These are phyloP conservation scores for maize (Zea mays) DNA, from an alignment of 176 grass and related monocot species.

Conservation along the genomic window DNA sequence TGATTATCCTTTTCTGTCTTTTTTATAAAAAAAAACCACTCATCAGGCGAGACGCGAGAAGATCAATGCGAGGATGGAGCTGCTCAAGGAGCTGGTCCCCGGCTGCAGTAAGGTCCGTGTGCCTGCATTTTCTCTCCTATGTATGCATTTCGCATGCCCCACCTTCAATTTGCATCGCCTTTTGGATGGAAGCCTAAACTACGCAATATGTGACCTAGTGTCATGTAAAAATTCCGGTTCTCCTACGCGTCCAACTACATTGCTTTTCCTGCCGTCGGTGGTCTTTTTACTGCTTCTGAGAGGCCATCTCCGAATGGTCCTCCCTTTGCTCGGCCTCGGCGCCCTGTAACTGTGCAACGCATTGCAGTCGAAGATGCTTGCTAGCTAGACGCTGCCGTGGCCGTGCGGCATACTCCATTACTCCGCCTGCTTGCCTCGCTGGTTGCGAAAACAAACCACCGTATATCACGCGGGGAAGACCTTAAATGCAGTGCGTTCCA, in stretches of 20 bases:
- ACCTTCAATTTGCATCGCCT: background rate
- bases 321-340: background rate
- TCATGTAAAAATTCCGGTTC: background rate
- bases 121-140: background rate
- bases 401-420: background rate
- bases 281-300: conserved; percentile 43
- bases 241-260: conserved; percentile 8
- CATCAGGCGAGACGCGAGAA: conserved; percentile 75
- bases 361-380: too few species aligned
- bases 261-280: background rate
- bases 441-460: background rate
- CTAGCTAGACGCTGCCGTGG: too few species aligned
- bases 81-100: conserved; percentile 90
- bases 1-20: background rate
- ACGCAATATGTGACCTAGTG: background rate
- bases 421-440: background rate
- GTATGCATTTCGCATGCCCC: background rate
- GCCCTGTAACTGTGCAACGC: background rate
- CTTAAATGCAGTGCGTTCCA: background rate
- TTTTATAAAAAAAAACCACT: background rate
- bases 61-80: conserved; percentile 88
- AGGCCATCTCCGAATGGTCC: conserved; percentile 8
- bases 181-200: background rate
- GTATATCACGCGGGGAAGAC: background rate
- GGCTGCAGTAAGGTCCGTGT: conserved; percentile 68